Evolutionary conservation across 2,329 filamentous ascomycete genomes (phyloP).

Genomic region (Fusarium annulatum): DNA sequence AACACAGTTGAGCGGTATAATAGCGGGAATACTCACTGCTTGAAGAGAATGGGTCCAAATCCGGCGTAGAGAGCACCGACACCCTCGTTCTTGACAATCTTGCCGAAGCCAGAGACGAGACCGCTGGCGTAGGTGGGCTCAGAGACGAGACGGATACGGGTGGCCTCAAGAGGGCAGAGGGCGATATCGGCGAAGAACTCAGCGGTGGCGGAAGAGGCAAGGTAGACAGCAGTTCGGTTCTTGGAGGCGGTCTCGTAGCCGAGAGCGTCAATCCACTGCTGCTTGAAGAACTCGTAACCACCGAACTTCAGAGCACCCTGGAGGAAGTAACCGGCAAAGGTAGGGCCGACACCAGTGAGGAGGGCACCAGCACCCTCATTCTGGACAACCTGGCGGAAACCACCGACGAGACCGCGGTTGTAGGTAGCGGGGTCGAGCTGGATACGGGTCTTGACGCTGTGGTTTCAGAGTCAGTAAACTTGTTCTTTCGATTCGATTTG

Average conservation of each 20-base stretch:
- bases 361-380: conserved; percentile 89
- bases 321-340: conserved; percentile 91
- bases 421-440: conserved; percentile 91
- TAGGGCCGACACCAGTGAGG: conserved; percentile 86
- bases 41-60: conserved; percentile 85
- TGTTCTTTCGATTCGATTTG: neutral
- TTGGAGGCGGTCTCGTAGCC: conserved; percentile 81
- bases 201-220: conserved; percentile 73
- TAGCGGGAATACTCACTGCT: conserved; percentile 51
- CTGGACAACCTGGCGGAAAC: conserved; percentile 85
- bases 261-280: conserved; percentile 83
- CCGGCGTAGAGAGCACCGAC: conserved; percentile 89
- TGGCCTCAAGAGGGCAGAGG: conserved; percentile 91
- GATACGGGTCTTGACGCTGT: conserved; percentile 93
- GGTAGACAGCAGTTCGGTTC: conserved; percentile 85
- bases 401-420: conserved; percentile 87
- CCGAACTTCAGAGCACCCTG: conserved; percentile 95
- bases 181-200: conserved; percentile 82
- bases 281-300: conserved; percentile 97
- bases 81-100: conserved; percentile 87
- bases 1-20: neutral
- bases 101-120: conserved; percentile 81
- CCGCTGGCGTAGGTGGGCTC: conserved; percentile 87
- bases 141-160: conserved; percentile 92
- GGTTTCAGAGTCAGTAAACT: conserved; percentile 38